Evolutionary conservation across 805 yeast genomes (phyloP).

Genomic region (Candida insectorum): DNA sequence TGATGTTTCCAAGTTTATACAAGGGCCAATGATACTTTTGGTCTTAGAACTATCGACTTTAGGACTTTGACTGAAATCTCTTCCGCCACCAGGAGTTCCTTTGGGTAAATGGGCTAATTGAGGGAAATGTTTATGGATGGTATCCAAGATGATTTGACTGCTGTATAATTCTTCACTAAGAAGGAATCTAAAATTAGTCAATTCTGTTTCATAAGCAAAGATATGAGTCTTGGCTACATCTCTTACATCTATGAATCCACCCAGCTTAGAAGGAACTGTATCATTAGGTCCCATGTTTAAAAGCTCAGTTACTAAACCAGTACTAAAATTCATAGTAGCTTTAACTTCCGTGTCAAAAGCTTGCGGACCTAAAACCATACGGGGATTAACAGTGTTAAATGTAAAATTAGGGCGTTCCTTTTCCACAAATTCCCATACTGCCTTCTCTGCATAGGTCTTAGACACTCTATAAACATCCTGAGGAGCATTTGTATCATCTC

Average conservation of each 20-base stretch:
- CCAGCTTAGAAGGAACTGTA: constrained; percentile 9
- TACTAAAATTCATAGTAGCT: constrained; percentile 21
- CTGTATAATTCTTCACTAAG: constrained; percentile 4
- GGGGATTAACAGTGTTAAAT: constrained; percentile 43
- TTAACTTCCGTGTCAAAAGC: constrained; percentile 32
- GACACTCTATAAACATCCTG: constrained; percentile 37
- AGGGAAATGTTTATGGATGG: constrained; percentile 21
- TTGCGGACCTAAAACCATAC: constrained; percentile 51
- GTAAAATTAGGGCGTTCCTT: constrained; percentile 36
- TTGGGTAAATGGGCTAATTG: constrained; percentile 14
- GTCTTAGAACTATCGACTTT: constrained; percentile 9
- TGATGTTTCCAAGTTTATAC: constrained; percentile 34
- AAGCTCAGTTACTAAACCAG: constrained; percentile 24
- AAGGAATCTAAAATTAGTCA: constrained; percentile 7
- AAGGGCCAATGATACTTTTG: constrained; percentile 9
- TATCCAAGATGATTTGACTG: constrained; percentile 20
- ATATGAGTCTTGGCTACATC: constrained; percentile 62
- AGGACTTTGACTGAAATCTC: constrained; percentile 1
- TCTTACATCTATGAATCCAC: constrained; percentile 49
- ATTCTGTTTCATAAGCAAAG: constrained; percentile 38
- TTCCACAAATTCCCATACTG: constrained; percentile 52
- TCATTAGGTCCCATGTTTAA: constrained; percentile 21
- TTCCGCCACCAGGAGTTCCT: constrained; percentile 27
- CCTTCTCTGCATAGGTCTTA: constrained; percentile 54
- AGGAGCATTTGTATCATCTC: constrained; percentile 19